Conservation (phyloP, 352 stramenopile genomes). For the Phytophthora capsici region DNA sequence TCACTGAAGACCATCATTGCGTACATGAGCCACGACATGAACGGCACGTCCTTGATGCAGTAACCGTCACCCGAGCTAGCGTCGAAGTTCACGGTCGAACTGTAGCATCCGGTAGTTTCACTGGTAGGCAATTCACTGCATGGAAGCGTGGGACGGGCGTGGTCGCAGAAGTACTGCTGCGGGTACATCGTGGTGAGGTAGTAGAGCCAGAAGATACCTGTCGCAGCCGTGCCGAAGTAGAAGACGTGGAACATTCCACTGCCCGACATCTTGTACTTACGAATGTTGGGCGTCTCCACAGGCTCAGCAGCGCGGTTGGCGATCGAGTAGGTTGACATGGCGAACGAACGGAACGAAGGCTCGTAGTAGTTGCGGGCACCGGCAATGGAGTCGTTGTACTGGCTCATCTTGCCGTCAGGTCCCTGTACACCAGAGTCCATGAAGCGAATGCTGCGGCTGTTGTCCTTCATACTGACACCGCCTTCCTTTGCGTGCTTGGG, state of each 20-base stretch:
- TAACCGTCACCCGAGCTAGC: slow-evolving; percentile 65
- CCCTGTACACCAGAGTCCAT: slow-evolving; percentile 87
- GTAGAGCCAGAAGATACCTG: slow-evolving; percentile 82
- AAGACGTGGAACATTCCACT: slow-evolving; percentile 86
- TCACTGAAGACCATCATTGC: slow-evolving; percentile 87
- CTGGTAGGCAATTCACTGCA: slow-evolving; percentile 64
- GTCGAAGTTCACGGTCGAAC: slow-evolving; percentile 82
- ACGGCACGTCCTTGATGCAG: slow-evolving; percentile 76
- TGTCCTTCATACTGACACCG: slow-evolving; percentile 74
- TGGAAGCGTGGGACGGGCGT: slow-evolving; percentile 72
- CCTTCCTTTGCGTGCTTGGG: slow-evolving; percentile 81
- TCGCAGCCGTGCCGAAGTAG: slow-evolving; percentile 76
- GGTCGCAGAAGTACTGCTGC: slow-evolving; percentile 80
- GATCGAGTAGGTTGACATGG: slow-evolving; percentile 91
- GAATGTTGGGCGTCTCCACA: slow-evolving; percentile 89
- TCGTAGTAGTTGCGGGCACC: slow-evolving; percentile 88
- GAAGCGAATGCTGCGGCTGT: slow-evolving; percentile 86
- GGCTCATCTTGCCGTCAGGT: slow-evolving; percentile 83
- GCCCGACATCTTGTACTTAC: slow-evolving; percentile 92
- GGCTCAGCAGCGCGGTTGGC: slow-evolving; percentile 86
- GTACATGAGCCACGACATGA: slow-evolving; percentile 84
- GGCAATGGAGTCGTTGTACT: slow-evolving; percentile 83
- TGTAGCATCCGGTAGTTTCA: slow-evolving; percentile 58
- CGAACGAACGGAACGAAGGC: slow-evolving; percentile 89
- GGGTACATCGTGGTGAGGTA: slow-evolving; percentile 85